Evolutionary conservation across 768 basidiomycete genomes (phyloP).

Genomic region (Calvatia gigantea): DNA sequence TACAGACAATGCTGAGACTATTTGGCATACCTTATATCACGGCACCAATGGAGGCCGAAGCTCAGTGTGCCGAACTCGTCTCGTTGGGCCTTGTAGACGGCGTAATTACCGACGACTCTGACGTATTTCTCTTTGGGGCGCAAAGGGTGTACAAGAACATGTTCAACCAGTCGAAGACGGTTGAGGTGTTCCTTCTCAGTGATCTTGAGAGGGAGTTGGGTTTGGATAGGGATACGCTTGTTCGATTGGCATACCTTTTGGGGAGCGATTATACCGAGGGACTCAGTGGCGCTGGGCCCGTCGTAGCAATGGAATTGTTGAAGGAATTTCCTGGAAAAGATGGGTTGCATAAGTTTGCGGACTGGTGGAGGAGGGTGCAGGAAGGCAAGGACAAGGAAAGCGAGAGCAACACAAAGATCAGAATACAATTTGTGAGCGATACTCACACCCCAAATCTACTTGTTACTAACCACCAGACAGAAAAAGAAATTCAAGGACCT

Average conservation of each 20-base stretch:
- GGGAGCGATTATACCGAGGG: constrained; percentile 98
- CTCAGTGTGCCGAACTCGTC: constrained; percentile 93
- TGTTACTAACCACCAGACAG: constrained; percentile 32
- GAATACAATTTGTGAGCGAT: constrained; percentile 73
- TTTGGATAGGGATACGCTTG: constrained; percentile 79
- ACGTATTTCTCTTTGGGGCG: constrained; percentile 97
- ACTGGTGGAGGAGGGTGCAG: constrained; percentile 95
- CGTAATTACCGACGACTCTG: constrained; percentile 98
- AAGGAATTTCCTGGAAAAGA: constrained; percentile 88
- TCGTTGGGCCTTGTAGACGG: constrained; percentile 87
- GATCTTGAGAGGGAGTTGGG: constrained; percentile 89
- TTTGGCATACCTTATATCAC: constrained; percentile 99
- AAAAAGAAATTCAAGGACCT: constrained; percentile 88
- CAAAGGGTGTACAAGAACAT: constrained; percentile 97
- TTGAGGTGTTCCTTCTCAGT: constrained; percentile 86
- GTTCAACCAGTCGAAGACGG: constrained; percentile 99
- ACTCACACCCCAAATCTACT: neutral
- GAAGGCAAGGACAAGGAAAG: constrained; percentile 77
- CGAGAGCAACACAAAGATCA: constrained; percentile 75
- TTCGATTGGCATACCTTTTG: constrained; percentile 88
- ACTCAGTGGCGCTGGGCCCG: constrained; percentile 87
- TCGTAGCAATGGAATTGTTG: constrained; percentile 93
- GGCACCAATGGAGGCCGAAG: constrained; percentile 99
- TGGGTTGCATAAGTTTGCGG: constrained; percentile 81
- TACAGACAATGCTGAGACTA: constrained; percentile 80